These are phyloP conservation scores for Abrus pulchellus DNA, from an alignment of 306 rosid species.

Conservation along the genomic window DNA sequence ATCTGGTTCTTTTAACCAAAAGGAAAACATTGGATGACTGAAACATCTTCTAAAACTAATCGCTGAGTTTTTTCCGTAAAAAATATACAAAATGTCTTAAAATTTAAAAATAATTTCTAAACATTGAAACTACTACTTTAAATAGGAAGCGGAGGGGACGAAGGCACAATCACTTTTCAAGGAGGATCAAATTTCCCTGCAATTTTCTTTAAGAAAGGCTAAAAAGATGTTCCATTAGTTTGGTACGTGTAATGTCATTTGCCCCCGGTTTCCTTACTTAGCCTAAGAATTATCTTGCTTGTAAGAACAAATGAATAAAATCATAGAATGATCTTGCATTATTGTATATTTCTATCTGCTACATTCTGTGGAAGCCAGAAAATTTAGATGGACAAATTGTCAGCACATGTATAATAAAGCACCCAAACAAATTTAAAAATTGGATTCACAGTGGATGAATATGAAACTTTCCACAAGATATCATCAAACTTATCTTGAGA, in stretches of 20 bases:
- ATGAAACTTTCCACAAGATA: constrained; percentile 15
- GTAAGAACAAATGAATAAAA: constrained; percentile 10
- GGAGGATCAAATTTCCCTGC: neutral
- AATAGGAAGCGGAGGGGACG: neutral
- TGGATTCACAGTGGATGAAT: constrained; percentile 33
- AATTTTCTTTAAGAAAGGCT: neutral
- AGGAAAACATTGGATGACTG: neutral
- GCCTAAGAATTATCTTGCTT: neutral
- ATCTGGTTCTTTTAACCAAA: neutral
- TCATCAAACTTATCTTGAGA: constrained; percentile 16
- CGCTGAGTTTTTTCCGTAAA: neutral
- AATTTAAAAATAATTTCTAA: neutral
- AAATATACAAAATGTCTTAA: neutral
- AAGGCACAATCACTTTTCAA: neutral
- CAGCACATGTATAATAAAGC: constrained; percentile 15
- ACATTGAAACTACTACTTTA: neutral
- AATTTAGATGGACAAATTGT: constrained; percentile 32
- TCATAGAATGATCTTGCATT: constrained; percentile 33
- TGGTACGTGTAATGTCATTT: constrained; percentile 1
- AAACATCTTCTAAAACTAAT: neutral
- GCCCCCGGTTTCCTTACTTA: neutral
- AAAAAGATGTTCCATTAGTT: constrained; percentile 30
- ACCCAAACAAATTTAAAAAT: constrained; percentile 21
- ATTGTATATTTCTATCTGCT: neutral
- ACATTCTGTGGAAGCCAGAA: neutral